phyloP scores from a whole-genome alignment of 2,329 filamentous ascomycete species.

The Xylariales sp. region DNA sequence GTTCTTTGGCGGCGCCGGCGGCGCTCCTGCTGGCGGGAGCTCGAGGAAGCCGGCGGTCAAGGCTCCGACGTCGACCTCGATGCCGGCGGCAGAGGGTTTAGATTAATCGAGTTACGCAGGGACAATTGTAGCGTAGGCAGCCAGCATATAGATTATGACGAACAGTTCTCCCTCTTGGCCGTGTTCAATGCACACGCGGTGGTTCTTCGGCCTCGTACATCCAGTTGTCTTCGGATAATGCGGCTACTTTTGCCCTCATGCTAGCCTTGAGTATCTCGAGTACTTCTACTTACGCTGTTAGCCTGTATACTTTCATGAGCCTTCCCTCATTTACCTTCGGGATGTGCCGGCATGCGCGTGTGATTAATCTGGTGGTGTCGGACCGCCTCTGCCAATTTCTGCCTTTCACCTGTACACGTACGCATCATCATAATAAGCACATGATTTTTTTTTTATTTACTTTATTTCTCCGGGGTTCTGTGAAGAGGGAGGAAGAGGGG shows the following conservation, averaged over 20 bases:
- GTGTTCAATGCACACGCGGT: constrained; percentile 37
- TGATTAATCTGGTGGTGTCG: constrained; percentile 69
- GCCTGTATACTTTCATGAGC: background rate
- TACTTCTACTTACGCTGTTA: constrained; percentile 62
- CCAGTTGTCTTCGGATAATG: constrained; percentile 86
- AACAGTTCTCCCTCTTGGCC: constrained; percentile 8
- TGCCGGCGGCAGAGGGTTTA: constrained; percentile 68
- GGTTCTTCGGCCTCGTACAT: constrained; percentile 82
- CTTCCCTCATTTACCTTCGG: constrained; percentile 64
- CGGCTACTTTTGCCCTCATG: constrained; percentile 76
- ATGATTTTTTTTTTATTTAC: background rate
- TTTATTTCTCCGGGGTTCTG: no score
- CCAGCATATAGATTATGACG: constrained; percentile 27
- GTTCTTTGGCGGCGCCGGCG: constrained; percentile 86
- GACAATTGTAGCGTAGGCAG: constrained; percentile 30
- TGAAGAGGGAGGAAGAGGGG: no score
- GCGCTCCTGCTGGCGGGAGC: constrained; percentile 53
- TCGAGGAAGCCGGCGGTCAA: constrained; percentile 58
- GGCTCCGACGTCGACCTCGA: constrained; percentile 59
- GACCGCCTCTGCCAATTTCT: constrained; percentile 70
- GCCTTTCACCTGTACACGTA: constrained; percentile 63
- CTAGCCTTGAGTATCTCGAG: constrained; percentile 76
- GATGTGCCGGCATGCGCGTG: constrained; percentile 68
- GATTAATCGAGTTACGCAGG: constrained; percentile 58
- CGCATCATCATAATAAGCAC: constrained; percentile 39